These are phyloP conservation scores for Podaxis rugospora DNA, from an alignment of 768 basidiomycete species.

Conservation along the genomic window DNA sequence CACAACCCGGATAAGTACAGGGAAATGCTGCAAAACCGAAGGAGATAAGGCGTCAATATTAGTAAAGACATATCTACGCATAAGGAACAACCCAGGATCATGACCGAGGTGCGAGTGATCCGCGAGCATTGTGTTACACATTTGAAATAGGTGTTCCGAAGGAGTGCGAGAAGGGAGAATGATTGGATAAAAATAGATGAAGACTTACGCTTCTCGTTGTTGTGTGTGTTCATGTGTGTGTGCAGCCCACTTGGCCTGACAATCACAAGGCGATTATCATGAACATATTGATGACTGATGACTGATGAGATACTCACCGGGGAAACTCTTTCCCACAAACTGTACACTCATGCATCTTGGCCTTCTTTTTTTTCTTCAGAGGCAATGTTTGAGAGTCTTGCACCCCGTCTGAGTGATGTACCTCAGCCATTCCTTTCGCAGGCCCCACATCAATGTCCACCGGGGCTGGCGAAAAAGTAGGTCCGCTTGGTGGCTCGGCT, in stretches of 20 bases:
- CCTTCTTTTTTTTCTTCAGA: slow-evolving; percentile 36
- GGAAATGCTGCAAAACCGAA: slow-evolving; percentile 30
- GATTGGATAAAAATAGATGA: neutral
- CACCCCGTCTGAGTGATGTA: neutral
- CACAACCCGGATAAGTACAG: slow-evolving; percentile 59
- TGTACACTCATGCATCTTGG: slow-evolving; percentile 51
- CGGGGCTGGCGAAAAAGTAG: neutral
- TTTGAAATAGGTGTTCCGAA: no score
- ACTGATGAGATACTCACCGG: slow-evolving; percentile 25
- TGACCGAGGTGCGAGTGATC: neutral
- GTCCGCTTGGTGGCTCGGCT: neutral
- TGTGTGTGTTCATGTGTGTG: slow-evolving; percentile 59
- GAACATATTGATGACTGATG: neutral
- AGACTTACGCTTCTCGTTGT: slow-evolving; percentile 44
- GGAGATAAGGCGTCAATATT: neutral
- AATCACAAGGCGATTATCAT: neutral
- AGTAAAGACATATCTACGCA: neutral
- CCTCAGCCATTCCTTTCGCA: neutral
- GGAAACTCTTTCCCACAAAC: slow-evolving; percentile 50
- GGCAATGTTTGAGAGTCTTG: neutral
- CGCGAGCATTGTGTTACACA: neutral
- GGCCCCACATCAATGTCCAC: neutral
- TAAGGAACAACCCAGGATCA: neutral
- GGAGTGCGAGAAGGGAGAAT: neutral
- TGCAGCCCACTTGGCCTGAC: slow-evolving; percentile 48